Evolutionary conservation across 2,329 filamentous ascomycete genomes (phyloP).

Genomic region (Herpotrichia juniperi): DNA sequence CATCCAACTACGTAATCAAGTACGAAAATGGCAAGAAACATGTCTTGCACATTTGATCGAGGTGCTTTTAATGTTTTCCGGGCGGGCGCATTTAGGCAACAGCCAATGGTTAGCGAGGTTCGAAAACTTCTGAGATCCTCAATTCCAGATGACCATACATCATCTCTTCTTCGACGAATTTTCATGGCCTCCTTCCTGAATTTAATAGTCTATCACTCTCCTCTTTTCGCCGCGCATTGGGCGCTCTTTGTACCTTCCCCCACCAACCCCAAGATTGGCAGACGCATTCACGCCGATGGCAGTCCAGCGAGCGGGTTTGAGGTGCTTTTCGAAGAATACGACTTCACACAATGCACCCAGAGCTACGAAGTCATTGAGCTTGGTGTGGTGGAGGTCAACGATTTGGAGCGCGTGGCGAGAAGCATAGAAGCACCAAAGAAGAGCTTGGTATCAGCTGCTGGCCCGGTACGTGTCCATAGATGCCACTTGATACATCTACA

Average conservation of each 20-base stretch:
- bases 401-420: constrained; percentile 1
- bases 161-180: background rate
- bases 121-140: background rate
- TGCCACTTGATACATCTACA: too few relatives aligned
- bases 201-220: constrained; percentile 7
- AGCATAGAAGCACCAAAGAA: background rate
- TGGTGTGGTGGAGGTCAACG: background rate
- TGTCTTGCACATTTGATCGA: too few relatives aligned
- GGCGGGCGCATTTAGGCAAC: too few relatives aligned
- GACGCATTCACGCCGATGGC: constrained; percentile 10
- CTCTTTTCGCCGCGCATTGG: constrained; percentile 10
- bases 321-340: constrained; percentile 2
- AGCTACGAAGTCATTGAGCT: constrained; percentile 3
- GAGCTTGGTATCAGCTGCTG: background rate
- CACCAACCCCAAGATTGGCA: background rate
- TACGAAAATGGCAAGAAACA: too few relatives aligned
- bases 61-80: too few relatives aligned
- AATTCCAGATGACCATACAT: background rate
- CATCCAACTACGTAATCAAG: too few relatives aligned
- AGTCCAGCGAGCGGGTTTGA: constrained; percentile 4
- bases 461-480: background rate
- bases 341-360: background rate
- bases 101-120: too few relatives aligned
- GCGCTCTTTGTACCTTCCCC: constrained; percentile 6
- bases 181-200: background rate